These are phyloP conservation scores for Diutina siamensis DNA, from an alignment of 1,139 yeast species.

Conservation along the genomic window DNA sequence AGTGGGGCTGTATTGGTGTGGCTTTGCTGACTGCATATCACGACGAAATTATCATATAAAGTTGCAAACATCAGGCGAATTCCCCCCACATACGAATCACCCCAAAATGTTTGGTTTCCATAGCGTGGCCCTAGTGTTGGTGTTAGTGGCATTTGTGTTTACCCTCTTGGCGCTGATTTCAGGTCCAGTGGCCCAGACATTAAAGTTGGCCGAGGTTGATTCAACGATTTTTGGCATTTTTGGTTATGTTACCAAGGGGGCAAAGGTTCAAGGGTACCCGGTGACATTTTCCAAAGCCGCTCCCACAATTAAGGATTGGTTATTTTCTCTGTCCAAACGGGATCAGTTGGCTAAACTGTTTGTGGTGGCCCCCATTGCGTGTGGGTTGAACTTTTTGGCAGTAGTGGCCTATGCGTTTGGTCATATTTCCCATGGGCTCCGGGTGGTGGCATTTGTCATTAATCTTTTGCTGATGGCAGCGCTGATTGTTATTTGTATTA, in stretches of 20 bases:
- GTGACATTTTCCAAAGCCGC: conserved; percentile 10
- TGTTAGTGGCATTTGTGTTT: conserved; percentile 28
- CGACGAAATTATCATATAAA: no score
- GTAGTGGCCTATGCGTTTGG: neutral
- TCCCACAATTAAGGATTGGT: conserved; percentile 7
- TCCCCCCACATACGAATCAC: no score
- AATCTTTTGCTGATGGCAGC: conserved; percentile 39
- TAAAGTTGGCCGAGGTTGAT: conserved; percentile 22
- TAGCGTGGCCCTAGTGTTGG: conserved; percentile 19
- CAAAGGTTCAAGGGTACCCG: conserved; percentile 22
- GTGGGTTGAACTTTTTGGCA: conserved; percentile 9
- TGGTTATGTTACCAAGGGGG: conserved; percentile 9
- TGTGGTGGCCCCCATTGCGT: conserved; percentile 12
- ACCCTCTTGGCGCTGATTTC: conserved; percentile 41
- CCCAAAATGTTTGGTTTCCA: conserved; percentile 13
- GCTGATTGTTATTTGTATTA: conserved; percentile 31
- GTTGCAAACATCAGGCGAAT: no score
- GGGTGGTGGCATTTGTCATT: conserved; percentile 14
- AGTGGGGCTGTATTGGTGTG: no score
- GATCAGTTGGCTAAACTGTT: conserved; percentile 10
- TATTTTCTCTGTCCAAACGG: conserved; percentile 7
- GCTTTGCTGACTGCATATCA: no score
- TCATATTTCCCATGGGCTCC: neutral
- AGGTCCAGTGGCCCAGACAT: conserved; percentile 28
- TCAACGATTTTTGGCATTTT: conserved; percentile 10